These are phyloP conservation scores for Debaryomyces maramus DNA, from an alignment of 805 yeast species.

Conservation along the genomic window DNA sequence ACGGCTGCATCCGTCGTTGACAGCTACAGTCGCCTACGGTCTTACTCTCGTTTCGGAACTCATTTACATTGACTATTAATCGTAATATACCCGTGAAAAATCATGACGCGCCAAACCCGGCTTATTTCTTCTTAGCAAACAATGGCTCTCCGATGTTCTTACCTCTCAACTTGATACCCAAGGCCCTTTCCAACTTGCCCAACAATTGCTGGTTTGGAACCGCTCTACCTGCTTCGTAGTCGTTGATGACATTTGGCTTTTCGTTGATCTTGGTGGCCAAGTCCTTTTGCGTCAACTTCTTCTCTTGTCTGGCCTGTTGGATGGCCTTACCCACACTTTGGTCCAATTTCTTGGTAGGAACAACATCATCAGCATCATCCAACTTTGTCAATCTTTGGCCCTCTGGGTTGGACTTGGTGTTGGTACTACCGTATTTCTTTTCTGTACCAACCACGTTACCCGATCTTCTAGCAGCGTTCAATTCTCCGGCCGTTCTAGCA, in stretches of 20 bases:
- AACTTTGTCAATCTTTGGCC: conserved; percentile 94
- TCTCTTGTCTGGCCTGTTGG: conserved; percentile 80
- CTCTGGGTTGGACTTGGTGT: conserved; percentile 69
- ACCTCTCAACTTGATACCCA: conserved; percentile 95
- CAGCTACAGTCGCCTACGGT: no score
- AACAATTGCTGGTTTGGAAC: conserved; percentile 94
- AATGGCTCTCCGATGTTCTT: conserved; percentile 92
- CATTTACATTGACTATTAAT: neutral
- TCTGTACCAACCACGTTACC: conserved; percentile 90
- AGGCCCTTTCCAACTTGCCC: conserved; percentile 87
- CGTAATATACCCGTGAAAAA: conserved; percentile 1
- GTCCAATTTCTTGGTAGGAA: conserved; percentile 87
- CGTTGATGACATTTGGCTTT: conserved; percentile 92
- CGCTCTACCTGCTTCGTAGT: conserved; percentile 96
- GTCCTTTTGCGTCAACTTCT: conserved; percentile 90
- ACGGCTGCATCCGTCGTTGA: no score
- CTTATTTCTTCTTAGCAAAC: conserved; percentile 51
- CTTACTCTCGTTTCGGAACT: neutral
- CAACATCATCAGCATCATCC: conserved; percentile 91
- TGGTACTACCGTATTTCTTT: conserved; percentile 77
- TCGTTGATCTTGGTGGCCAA: conserved; percentile 94
- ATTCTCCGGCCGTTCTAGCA: conserved; percentile 71
- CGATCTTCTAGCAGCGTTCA: conserved; percentile 92
- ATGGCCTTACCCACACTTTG: conserved; percentile 84
- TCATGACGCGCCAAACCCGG: neutral